A percentile compares a stretch with the other conserved stretches of the same genome.
Evolutionary conservation across 2,329 filamentous ascomycete genomes (phyloP).

Genomic region (Fusarium chlamydosporum): DNA sequence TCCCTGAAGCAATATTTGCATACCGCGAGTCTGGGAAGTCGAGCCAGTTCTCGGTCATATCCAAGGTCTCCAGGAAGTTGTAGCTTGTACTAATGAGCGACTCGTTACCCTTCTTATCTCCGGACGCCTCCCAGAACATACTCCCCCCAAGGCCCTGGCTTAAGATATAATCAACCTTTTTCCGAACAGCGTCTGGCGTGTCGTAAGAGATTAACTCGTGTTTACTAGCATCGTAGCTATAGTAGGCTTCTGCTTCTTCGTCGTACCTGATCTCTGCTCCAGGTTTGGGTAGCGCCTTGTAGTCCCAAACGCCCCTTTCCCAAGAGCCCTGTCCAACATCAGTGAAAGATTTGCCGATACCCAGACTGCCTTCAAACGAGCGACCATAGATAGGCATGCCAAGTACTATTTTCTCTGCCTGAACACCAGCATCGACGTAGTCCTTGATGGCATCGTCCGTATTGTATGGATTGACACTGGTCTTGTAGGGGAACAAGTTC

Average conservation of each 20-base stretch:
- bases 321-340: conserved; percentile 38
- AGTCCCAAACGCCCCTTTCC: conserved; percentile 40
- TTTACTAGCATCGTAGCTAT: conserved; percentile 37
- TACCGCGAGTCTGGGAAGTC: conserved; percentile 62
- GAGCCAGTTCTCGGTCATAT: conserved; percentile 35
- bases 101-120: conserved; percentile 29
- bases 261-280: conserved; percentile 33
- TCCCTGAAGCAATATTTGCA: conserved; percentile 61
- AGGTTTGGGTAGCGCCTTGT: conserved; percentile 35
- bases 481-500: conserved; percentile 57
- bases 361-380: conserved; percentile 34
- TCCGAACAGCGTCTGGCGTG: conserved; percentile 23
- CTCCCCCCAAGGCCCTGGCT: conserved; percentile 31
- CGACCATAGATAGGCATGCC: conserved; percentile 42
- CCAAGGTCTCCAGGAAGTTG: conserved; percentile 20
- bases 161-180: conserved; percentile 34
- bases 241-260: conserved; percentile 30
- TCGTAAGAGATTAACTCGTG: conserved; percentile 39
- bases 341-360: conserved; percentile 30
- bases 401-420: conserved; percentile 32
- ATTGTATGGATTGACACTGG: conserved; percentile 18
- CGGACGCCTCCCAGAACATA: conserved; percentile 44
- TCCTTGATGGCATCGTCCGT: conserved; percentile 25
- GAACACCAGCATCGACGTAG: conserved; percentile 30
- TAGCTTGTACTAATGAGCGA: conserved; percentile 36